phyloP scores from a whole-genome alignment of 73 alveolate species.

The Breviolum minutum region DNA sequence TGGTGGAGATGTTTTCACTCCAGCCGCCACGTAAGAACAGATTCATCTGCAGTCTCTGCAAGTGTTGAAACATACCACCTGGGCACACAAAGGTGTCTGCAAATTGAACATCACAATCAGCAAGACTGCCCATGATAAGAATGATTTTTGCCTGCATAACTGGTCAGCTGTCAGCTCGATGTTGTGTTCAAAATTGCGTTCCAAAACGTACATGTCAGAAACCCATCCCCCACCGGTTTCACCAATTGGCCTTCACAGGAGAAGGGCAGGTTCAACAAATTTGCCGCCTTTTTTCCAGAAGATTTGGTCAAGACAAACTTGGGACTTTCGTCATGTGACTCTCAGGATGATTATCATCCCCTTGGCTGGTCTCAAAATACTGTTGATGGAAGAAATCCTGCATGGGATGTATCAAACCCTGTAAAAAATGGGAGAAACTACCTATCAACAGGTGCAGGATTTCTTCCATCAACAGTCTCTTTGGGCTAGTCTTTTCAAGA shows the following conservation, averaged over 20 bases:
- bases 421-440: too few species aligned
- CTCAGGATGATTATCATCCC: too few species aligned
- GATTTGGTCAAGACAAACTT: neutral
- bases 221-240: neutral
- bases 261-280: slow-evolving; percentile 76
- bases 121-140: neutral
- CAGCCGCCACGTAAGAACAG: slow-evolving; percentile 19
- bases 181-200: neutral
- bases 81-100: neutral
- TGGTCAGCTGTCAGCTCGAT: neutral
- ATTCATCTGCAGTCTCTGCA: slow-evolving; percentile 60
- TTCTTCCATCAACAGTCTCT: too few species aligned
- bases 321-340: too few species aligned
- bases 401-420: too few species aligned
- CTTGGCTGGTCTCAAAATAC: too few species aligned
- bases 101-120: neutral
- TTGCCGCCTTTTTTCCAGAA: slow-evolving; percentile 38
- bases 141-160: neutral
- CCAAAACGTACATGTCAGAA: neutral
- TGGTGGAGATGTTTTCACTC: neutral
- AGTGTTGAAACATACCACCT: slow-evolving; percentile 59
- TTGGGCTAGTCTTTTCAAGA: too few species aligned
- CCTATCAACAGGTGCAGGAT: too few species aligned
- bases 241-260: slow-evolving; percentile 39
- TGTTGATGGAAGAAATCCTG: too few species aligned